Conservation (phyloP, 306 rosid genomes). For the Dryas octopetala region DNA sequence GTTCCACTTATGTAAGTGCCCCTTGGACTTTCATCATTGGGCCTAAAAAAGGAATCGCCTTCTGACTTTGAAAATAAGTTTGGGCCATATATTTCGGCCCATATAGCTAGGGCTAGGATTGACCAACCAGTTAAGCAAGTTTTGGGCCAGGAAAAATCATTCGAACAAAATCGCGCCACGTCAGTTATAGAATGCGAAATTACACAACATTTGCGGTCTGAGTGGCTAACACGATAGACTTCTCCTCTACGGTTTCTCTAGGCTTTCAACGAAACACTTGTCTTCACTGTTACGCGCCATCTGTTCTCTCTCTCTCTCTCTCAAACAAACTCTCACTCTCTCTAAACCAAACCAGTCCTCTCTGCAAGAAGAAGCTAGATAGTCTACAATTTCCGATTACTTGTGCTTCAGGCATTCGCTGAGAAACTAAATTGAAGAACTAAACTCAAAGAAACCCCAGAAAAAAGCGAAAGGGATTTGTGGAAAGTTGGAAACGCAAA, state of each 20-base stretch:
- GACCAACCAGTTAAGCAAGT: no score
- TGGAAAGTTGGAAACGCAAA: background rate
- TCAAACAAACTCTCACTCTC: background rate
- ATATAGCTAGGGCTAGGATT: no score
- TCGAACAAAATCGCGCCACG: background rate
- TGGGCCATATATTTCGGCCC: no score
- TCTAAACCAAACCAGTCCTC: background rate
- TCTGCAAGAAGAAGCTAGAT: slow-evolving; percentile 8
- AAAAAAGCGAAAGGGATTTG: background rate
- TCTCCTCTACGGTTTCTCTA: background rate
- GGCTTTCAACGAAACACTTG: slow-evolving; percentile 12
- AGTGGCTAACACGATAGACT: background rate
- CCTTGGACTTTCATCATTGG: no score
- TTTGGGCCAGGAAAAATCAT: no score
- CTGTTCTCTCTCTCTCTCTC: slow-evolving; percentile 18
- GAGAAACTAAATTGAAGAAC: background rate
- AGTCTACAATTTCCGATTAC: background rate
- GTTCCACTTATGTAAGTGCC: no score
- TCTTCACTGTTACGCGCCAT: slow-evolving; percentile 10
- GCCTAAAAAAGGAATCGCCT: no score
- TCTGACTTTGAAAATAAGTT: no score
- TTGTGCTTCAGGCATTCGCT: slow-evolving; percentile 5
- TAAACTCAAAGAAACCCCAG: background rate
- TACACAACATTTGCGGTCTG: background rate
- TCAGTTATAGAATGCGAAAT: background rate